phyloP scores from a whole-genome alignment of 1,284 basidiomycete species.

The Hemileccinum hortonii region DNA sequence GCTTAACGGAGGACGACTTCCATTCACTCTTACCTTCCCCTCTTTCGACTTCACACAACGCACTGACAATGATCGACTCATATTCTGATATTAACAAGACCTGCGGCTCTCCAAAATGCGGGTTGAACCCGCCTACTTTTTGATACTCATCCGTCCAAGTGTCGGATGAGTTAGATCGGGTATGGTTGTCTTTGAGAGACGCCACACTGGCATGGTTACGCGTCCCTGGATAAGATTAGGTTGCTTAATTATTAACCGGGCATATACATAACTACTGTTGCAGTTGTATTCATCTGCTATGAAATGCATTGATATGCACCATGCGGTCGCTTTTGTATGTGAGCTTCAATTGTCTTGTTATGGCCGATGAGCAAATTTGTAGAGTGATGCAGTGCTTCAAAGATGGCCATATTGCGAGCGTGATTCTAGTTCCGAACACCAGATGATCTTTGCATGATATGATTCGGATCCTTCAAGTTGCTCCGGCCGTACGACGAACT shows the following conservation, averaged over 20 bases:
- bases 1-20: slow-evolving; percentile 14
- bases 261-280: not conserved
- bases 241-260: not conserved
- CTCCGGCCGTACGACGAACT: too few relatives aligned
- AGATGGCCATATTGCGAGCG: too few relatives aligned
- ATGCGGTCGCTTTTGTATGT: too few relatives aligned
- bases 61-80: slow-evolving; percentile 29
- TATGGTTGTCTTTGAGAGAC: slow-evolving; percentile 1
- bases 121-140: slow-evolving; percentile 1
- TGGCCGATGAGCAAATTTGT: too few relatives aligned
- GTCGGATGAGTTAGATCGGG: slow-evolving; percentile 3
- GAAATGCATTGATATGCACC: not conserved
- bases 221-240: slow-evolving; percentile 1
- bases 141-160: not conserved
- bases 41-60: slow-evolving; percentile 8
- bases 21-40: slow-evolving; percentile 7
- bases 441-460: too few relatives aligned
- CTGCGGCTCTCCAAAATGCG: not conserved
- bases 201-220: not conserved
- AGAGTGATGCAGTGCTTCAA: too few relatives aligned
- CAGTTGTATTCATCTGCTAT: not conserved
- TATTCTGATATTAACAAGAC: slow-evolving; percentile 9
- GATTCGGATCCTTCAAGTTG: too few relatives aligned
- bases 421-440: too few relatives aligned
- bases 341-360: too few relatives aligned